Conservation (phyloP, 2,329 filamentous ascomycete species). For the Xylariaceae sp. region DNA sequence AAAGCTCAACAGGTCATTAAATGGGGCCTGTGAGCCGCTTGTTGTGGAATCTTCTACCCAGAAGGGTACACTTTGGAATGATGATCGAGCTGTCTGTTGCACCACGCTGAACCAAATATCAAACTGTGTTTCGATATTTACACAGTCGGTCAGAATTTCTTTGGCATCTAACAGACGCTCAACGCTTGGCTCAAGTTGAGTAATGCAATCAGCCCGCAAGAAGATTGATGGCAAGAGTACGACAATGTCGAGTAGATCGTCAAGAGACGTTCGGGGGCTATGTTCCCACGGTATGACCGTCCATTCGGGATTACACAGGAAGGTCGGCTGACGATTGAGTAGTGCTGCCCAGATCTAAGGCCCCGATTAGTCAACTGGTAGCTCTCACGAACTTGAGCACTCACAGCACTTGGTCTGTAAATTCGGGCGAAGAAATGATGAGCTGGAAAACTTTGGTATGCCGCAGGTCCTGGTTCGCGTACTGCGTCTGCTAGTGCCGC, state of each 20-base stretch:
- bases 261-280: slow-evolving; percentile 57
- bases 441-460: slow-evolving; percentile 57
- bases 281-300: slow-evolving; percentile 56
- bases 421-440: slow-evolving; percentile 64
- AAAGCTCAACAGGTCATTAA: slow-evolving; percentile 53
- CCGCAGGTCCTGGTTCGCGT: slow-evolving; percentile 50
- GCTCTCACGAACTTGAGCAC: slow-evolving; percentile 32
- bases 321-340: slow-evolving; percentile 55
- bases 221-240: slow-evolving; percentile 55
- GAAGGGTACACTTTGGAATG: slow-evolving; percentile 40
- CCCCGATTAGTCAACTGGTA: slow-evolving; percentile 19
- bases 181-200: slow-evolving; percentile 47
- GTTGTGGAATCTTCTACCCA: slow-evolving; percentile 44
- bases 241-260: slow-evolving; percentile 58
- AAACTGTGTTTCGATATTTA: slow-evolving; percentile 55
- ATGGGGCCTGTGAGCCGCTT: slow-evolving; percentile 46
- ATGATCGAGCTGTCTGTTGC: slow-evolving; percentile 28
- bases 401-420: slow-evolving; percentile 59
- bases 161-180: slow-evolving; percentile 53
- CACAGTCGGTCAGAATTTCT: slow-evolving; percentile 54
- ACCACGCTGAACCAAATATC: slow-evolving; percentile 51
- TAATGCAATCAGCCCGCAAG: slow-evolving; percentile 50
- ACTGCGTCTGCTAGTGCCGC: slow-evolving; percentile 45
- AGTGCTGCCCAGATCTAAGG: slow-evolving; percentile 49
- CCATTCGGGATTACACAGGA: slow-evolving; percentile 60